These are phyloP conservation scores for Eutypella sp. DNA, from an alignment of 2,329 filamentous ascomycete genomes.

Conservation along the genomic window DNA sequence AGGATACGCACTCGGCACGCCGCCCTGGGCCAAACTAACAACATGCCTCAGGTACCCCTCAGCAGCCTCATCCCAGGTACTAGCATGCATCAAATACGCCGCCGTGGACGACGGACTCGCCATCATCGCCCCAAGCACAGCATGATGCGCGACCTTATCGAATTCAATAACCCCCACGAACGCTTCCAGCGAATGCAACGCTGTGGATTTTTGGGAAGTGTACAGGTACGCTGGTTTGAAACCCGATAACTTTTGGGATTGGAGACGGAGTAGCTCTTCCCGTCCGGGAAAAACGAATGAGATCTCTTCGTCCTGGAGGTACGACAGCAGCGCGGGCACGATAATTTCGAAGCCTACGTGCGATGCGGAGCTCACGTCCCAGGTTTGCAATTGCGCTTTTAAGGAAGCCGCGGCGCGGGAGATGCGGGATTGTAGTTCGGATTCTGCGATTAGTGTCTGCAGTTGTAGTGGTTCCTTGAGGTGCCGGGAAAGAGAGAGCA, in stretches of 20 bases:
- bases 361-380: neutral
- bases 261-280: neutral
- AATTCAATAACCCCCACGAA: neutral
- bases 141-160: neutral
- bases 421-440: neutral
- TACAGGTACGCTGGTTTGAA: neutral
- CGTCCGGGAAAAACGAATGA: neutral
- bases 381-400: neutral
- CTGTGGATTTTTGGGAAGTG: neutral
- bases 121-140: neutral
- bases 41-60: slow-evolving; percentile 16
- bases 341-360: neutral
- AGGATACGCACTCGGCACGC: slow-evolving; percentile 16
- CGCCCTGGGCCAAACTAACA: slow-evolving; percentile 9
- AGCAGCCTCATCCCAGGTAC: slow-evolving; percentile 15
- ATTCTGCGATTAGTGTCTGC: neutral
- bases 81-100: slow-evolving; percentile 19
- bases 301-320: neutral
- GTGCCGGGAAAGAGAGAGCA: neutral
- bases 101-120: slow-evolving; percentile 22
- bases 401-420: neutral
- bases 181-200: neutral
- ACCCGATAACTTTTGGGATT: neutral
- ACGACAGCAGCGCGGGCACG: neutral
- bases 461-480: neutral